Evolutionary conservation across 768 basidiomycete species (phyloP).

Genomic region (Piloderma croceum): DNA sequence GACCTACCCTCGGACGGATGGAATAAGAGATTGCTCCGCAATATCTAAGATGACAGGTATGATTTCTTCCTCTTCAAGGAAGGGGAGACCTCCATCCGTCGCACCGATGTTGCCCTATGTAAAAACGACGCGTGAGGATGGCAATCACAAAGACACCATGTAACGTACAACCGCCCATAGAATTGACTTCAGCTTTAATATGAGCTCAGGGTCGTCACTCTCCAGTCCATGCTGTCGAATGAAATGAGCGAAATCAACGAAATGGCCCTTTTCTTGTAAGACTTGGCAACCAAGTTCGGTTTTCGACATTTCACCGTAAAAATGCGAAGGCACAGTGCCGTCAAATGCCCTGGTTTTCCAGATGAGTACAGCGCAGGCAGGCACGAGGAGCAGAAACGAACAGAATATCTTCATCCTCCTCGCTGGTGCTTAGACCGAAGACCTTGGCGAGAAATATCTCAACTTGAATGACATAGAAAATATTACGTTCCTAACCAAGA

Average conservation of each 20-base stretch:
- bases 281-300: slow-evolving; percentile 93
- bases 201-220: slow-evolving; percentile 74
- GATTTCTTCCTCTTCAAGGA: slow-evolving; percentile 93
- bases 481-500: slow-evolving; percentile 73
- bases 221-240: slow-evolving; percentile 85
- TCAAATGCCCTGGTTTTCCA: slow-evolving; percentile 77
- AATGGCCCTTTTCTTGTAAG: slow-evolving; percentile 85
- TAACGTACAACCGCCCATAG: slow-evolving; percentile 90
- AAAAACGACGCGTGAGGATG: slow-evolving; percentile 3
- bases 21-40: slow-evolving; percentile 80
- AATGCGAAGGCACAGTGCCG: slow-evolving; percentile 87
- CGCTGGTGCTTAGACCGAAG: slow-evolving; percentile 48
- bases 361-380: slow-evolving; percentile 2
- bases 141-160: not conserved
- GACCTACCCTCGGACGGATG: slow-evolving; percentile 90
- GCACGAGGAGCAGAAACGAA: slow-evolving; percentile 19
- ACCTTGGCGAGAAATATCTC: slow-evolving; percentile 86
- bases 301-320: slow-evolving; percentile 97
- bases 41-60: slow-evolving; percentile 88
- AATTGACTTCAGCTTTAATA: slow-evolving; percentile 88
- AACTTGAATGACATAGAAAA: slow-evolving; percentile 88
- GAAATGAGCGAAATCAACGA: slow-evolving; percentile 84
- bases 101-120: slow-evolving; percentile 89
- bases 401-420: slow-evolving; percentile 63
- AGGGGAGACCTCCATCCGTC: slow-evolving; percentile 83